phyloP scores from a whole-genome alignment of 345 rosid genomes.

The Syzygium jambos region DNA sequence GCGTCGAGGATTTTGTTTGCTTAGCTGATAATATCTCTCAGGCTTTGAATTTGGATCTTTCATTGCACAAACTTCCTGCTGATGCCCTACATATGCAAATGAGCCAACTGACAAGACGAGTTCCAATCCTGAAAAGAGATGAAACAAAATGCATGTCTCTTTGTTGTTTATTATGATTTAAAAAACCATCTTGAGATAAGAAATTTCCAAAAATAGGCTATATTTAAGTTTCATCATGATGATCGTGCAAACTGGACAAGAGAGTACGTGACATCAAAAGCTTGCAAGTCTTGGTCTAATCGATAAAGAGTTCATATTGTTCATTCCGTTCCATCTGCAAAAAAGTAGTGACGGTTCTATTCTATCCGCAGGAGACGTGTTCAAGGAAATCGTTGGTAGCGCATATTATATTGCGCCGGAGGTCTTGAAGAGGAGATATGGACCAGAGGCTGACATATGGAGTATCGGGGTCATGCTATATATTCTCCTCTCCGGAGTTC shows the following conservation, averaged over 20 bases:
- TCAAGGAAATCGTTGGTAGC: slow-evolving; percentile 88
- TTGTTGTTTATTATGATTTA: background rate
- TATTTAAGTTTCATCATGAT: background rate
- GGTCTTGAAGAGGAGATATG: slow-evolving; percentile 81
- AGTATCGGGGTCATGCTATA: slow-evolving; percentile 91
- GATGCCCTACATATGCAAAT: background rate
- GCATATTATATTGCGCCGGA: slow-evolving; percentile 97
- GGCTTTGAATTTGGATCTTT: background rate
- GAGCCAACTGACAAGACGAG: background rate
- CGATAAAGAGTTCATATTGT: background rate
- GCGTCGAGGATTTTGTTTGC: background rate
- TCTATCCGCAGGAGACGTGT: slow-evolving; percentile 54
- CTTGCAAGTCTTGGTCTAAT: background rate
- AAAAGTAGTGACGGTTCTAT: background rate
- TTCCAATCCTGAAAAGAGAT: background rate
- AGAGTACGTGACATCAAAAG: background rate
- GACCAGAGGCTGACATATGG: slow-evolving; percentile 96
- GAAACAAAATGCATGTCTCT: background rate
- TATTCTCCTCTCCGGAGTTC: slow-evolving; percentile 88
- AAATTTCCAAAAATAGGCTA: background rate
- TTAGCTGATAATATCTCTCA: background rate
- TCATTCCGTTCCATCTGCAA: background rate
- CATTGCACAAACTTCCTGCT: background rate
- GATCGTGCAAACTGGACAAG: background rate
- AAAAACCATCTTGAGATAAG: background rate